A percentile compares a stretch with the other conserved stretches of the same genome.
Conservation (phyloP, 2,329 filamentous ascomycete genomes). For the Cladosporium sp. region DNA sequence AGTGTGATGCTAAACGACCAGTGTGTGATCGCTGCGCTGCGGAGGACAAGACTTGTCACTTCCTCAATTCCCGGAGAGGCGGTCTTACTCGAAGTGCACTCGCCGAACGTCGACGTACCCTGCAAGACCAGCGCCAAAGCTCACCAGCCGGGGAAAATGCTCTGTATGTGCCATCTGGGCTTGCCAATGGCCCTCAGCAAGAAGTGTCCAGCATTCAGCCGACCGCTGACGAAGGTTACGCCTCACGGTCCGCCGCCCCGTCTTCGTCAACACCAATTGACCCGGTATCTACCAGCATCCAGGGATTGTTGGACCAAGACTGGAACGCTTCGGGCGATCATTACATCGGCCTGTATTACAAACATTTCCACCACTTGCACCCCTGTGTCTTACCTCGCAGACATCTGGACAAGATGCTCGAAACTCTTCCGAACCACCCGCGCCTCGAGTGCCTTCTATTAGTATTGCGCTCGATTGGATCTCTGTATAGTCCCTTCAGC, state of each 20-base stretch:
- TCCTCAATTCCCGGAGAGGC: background rate
- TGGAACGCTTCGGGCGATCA: constrained; percentile 7
- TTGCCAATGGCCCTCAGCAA: background rate
- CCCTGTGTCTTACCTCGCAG: background rate
- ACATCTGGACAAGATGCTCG: background rate
- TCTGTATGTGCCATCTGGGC: background rate
- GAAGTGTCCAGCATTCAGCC: background rate
- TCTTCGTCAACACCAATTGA: background rate
- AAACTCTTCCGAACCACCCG: background rate
- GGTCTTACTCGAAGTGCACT: background rate
- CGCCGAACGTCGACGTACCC: background rate
- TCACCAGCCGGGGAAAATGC: background rate
- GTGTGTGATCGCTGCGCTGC: constrained; percentile 15
- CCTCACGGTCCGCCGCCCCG: background rate
- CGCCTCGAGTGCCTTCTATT: background rate
- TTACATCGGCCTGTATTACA: constrained; percentile 12
- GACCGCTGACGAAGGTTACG: background rate
- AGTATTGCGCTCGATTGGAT: background rate
- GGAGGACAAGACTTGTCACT: constrained; percentile 8
- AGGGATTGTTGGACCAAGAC: background rate
- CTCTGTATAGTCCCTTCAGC: background rate
- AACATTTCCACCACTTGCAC: constrained; percentile 3
- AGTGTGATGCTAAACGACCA: constrained; percentile 12
- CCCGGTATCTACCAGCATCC: background rate
- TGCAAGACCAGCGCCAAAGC: background rate